Percentiles rank a stretch among this genome's conserved stretches.
Conservation (phyloP, 225 moss, liverwort and hornwort genomes). For the Marchantia polymorpha region DNA sequence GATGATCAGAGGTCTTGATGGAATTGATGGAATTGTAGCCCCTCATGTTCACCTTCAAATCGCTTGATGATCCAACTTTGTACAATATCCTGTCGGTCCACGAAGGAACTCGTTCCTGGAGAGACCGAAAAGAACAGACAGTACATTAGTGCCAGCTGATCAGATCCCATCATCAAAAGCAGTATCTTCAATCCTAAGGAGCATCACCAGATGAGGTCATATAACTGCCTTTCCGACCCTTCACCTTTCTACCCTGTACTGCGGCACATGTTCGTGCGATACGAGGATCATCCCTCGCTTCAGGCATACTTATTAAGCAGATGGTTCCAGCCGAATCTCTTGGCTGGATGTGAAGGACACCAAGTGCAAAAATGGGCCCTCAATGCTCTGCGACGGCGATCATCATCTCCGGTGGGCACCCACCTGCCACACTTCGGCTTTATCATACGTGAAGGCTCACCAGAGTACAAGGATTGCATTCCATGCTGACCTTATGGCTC, state of each 20-base stretch:
- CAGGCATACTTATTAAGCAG: neutral
- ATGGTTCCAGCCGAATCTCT: neutral
- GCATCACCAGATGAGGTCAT: neutral
- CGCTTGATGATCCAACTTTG: slow-evolving; percentile 49
- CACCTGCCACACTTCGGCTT: too few relatives aligned
- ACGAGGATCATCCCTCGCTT: neutral
- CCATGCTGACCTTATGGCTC: slow-evolving; percentile 65
- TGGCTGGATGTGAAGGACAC: neutral
- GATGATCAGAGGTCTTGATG: slow-evolving; percentile 75
- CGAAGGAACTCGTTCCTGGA: slow-evolving; percentile 85
- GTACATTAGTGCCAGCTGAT: neutral
- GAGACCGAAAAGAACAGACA: neutral
- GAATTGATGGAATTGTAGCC: slow-evolving; percentile 61
- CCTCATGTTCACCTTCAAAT: slow-evolving; percentile 49
- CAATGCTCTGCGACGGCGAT: neutral
- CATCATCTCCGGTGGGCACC: neutral
- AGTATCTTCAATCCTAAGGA: neutral
- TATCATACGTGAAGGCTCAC: too few relatives aligned
- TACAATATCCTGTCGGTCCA: slow-evolving; percentile 88
- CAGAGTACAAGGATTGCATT: neutral
- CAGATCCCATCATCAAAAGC: neutral
- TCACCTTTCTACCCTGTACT: too few relatives aligned
- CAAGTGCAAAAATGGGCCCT: neutral
- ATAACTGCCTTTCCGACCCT: too few relatives aligned
- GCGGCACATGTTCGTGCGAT: neutral